phyloP scores from a whole-genome alignment of 2,329 filamentous ascomycete species.

The Mollisiaceae sp. region DNA sequence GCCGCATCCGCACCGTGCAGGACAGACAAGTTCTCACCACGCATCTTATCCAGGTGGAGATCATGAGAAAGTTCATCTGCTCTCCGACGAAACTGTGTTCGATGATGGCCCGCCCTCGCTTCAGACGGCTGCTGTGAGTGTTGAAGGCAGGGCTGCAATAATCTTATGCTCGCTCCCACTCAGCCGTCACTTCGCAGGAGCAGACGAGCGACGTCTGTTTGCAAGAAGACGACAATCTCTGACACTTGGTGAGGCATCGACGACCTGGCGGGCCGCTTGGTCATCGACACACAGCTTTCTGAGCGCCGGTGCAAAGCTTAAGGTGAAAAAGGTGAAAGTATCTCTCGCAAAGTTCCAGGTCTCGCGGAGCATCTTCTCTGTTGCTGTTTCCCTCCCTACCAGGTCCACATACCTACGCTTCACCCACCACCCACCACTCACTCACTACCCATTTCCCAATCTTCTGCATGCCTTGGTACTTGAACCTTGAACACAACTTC shows the following conservation, averaged over 20 bases:
- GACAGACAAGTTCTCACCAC: background rate
- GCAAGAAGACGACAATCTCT: background rate
- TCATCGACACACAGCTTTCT: background rate
- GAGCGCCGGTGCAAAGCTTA: background rate
- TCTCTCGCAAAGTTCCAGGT: background rate
- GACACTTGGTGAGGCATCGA: background rate
- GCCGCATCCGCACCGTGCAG: background rate
- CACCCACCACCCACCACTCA: no score
- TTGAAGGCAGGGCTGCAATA: background rate
- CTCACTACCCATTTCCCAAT: no score
- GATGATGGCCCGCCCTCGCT: background rate
- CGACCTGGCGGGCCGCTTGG: background rate
- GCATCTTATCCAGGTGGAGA: background rate
- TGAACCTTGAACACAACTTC: background rate
- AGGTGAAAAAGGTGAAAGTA: background rate
- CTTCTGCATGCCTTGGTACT: no score
- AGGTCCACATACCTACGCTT: no score
- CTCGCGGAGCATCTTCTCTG: no score
- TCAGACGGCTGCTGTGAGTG: background rate
- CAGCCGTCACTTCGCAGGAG: background rate
- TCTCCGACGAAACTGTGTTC: background rate
- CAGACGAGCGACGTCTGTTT: background rate
- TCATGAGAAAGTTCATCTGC: background rate
- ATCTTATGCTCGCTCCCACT: background rate
- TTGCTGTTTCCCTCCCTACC: no score